Evolutionary conservation across 2,329 filamentous ascomycete genomes (phyloP).

Genomic region (Microdochium trichocladiopsis): DNA sequence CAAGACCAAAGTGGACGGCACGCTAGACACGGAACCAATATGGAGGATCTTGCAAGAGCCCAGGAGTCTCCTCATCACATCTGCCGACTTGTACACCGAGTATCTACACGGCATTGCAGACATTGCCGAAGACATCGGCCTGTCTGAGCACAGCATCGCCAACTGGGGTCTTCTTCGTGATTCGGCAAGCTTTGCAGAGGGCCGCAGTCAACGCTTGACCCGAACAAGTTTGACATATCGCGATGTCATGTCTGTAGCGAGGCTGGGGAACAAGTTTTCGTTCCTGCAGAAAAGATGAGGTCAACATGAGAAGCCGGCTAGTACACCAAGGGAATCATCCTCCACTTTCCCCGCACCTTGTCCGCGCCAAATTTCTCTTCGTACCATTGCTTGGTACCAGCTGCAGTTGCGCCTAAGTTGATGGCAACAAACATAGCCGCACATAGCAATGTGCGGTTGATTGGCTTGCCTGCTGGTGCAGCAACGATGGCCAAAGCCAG

Average conservation of each 20-base stretch:
- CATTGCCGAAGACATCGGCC: conserved; percentile 55
- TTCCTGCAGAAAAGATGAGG: conserved; percentile 32
- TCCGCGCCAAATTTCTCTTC: conserved; percentile 63
- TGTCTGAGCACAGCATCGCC: conserved; percentile 54
- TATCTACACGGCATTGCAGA: conserved; percentile 71
- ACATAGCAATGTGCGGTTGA: conserved; percentile 69
- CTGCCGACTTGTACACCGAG: conserved; percentile 58
- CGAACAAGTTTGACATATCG: conserved; percentile 74
- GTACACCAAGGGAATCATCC: conserved; percentile 68
- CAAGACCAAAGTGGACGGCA: conserved; percentile 53
- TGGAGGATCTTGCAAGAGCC: conserved; percentile 74
- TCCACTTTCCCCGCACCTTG: conserved; percentile 57
- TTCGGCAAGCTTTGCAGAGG: conserved; percentile 34
- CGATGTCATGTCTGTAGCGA: conserved; percentile 79
- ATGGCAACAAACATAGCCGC: conserved; percentile 66
- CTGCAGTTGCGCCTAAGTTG: conserved; percentile 78
- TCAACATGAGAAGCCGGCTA: conserved; percentile 18
- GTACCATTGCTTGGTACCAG: conserved; percentile 76
- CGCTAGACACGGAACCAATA: conserved; percentile 41
- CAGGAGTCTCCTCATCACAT: conserved; percentile 71
- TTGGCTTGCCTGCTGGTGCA: conserved; percentile 56
- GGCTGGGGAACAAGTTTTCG: conserved; percentile 61
- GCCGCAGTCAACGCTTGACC: conserved; percentile 48
- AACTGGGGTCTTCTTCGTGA: conserved; percentile 66
- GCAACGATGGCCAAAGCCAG: conserved; percentile 66